phyloP scores from a whole-genome alignment of 345 rosid species.

The Populus simonii region DNA sequence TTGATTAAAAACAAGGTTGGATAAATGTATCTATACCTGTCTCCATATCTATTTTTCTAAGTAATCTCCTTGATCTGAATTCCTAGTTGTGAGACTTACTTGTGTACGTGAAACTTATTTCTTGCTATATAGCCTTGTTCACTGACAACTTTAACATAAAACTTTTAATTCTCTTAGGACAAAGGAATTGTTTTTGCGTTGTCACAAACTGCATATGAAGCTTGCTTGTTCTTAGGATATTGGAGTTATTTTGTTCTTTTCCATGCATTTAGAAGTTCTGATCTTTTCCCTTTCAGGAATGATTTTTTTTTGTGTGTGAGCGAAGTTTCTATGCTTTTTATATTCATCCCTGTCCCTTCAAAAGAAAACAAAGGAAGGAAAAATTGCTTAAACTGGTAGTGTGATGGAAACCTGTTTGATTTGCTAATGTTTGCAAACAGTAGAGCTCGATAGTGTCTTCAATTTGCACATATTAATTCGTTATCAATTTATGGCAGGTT shows the following conservation, averaged over 20 bases:
- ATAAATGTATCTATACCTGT: not conserved
- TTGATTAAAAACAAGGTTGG: not conserved
- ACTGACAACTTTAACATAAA: not conserved
- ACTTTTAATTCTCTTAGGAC: slow-evolving; percentile 43
- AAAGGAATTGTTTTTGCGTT: slow-evolving; percentile 61
- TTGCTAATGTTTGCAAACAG: not conserved
- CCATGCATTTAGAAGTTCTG: slow-evolving; percentile 40
- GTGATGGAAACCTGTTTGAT: not conserved
- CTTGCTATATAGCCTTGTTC: not conserved
- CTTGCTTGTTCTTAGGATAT: slow-evolving; percentile 67
- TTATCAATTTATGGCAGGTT: not conserved
- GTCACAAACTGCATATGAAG: slow-evolving; percentile 85
- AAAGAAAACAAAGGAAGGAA: not conserved
- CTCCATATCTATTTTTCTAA: not conserved
- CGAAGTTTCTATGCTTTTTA: slow-evolving; percentile 4
- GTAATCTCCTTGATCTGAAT: not conserved
- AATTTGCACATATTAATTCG: not conserved
- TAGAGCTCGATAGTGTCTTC: not conserved
- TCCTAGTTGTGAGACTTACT: not conserved
- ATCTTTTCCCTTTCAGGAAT: slow-evolving; percentile 88
- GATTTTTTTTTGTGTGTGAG: slow-evolving; percentile 2
- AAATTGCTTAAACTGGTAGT: not conserved
- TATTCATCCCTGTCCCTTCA: not conserved
- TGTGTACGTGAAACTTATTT: not conserved
- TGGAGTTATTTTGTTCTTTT: slow-evolving; percentile 79